Base-by-base conservation (phyloP, 1,284 basidiomycete genomes). In the Psilocybe mexicana region DNA sequence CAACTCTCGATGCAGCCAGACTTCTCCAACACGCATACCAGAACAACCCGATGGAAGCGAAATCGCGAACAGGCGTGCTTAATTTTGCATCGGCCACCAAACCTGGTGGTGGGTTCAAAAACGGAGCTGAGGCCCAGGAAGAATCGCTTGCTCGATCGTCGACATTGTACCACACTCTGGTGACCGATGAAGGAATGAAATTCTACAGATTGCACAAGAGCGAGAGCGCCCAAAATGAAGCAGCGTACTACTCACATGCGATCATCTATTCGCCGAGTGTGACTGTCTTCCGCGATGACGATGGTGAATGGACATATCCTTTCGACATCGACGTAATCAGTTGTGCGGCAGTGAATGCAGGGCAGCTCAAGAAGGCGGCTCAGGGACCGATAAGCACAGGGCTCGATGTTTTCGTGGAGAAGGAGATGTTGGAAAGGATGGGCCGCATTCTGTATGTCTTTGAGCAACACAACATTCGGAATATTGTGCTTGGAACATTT, bases 71-170 rank as follows among this genome's bases (percentile, higher is more conserved):
- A 18, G 85, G 85, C 24, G 72, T 89, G 10, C 79, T 90, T 43
- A 89, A 85, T 68, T 90, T 89, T 65, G 87, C 87, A 2, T 87
- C 85, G 6, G 86, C 87, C 2, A 86, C 76, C 57, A 82, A 83
- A 26, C 84, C 86, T 0, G 88, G 88, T 0, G 88, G 88, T 8
- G 88, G 88, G 3, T 90, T 90, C 70, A 75, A 81, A 45, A 75
- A 66, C 43, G 88, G 88, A n/a, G 80, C 87, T 1, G 81, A 83
- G 60, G 87, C 88, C 3, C 88, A 90, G 58, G 70, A 68, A 47
- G 67, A 68, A 54, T 68, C 67, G 18, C 63, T 68, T 43, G 65
- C 67, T 18, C 63, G 67, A 23, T 58, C 65, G 3, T 68, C 67
- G 2, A 65, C 67, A 14, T 58, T 68, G 2, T 68, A 63, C 45